Conservation (phyloP, 1,284 basidiomycete genomes). For the Sporisorium iseilematis-ciliati region DNA sequence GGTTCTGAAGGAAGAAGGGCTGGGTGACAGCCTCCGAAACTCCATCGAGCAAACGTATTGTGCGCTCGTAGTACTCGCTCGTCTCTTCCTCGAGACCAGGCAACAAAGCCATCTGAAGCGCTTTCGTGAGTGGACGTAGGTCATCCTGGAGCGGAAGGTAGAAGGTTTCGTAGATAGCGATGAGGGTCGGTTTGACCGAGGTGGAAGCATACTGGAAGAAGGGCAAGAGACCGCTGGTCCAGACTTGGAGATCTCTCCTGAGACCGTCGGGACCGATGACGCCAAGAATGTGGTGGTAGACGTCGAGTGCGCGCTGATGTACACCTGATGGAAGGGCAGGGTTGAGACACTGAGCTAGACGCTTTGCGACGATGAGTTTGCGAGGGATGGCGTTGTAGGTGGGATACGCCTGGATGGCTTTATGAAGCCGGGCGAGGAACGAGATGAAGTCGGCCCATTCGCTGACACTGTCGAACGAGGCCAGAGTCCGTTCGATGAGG, state of each 20-base stretch:
- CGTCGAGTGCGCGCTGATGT: constrained; percentile 94
- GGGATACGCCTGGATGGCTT: constrained; percentile 91
- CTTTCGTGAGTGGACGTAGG: constrained; percentile 90
- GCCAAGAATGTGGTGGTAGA: constrained; percentile 89
- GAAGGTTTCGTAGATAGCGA: constrained; percentile 60
- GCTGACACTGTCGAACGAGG: constrained; percentile 93
- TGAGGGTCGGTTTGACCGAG: constrained; percentile 72
- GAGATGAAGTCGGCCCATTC: constrained; percentile 99
- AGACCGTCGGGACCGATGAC: constrained; percentile 90
- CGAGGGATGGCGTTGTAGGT: constrained; percentile 95
- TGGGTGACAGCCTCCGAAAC: constrained; percentile 78
- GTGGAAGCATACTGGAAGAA: constrained; percentile 99
- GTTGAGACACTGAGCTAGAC: constrained; percentile 94
- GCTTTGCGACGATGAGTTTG: constrained; percentile 93
- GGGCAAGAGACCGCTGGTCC: constrained; percentile 96
- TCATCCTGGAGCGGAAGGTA: constrained; percentile 87
- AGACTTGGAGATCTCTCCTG: constrained; percentile 86
- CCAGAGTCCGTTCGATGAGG: constrained; percentile 90
- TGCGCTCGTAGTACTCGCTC: constrained; percentile 85
- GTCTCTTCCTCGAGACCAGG: constrained; percentile 73
- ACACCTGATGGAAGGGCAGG: constrained; percentile 96
- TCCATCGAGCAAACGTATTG: constrained; percentile 82
- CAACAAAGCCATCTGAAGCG: constrained; percentile 90
- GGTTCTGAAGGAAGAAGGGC: constrained; percentile 92
- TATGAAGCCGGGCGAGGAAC: constrained; percentile 92